phyloP scores from a whole-genome alignment of 1,284 basidiomycete genomes.

The Erythrobasidium hasegawianum region DNA sequence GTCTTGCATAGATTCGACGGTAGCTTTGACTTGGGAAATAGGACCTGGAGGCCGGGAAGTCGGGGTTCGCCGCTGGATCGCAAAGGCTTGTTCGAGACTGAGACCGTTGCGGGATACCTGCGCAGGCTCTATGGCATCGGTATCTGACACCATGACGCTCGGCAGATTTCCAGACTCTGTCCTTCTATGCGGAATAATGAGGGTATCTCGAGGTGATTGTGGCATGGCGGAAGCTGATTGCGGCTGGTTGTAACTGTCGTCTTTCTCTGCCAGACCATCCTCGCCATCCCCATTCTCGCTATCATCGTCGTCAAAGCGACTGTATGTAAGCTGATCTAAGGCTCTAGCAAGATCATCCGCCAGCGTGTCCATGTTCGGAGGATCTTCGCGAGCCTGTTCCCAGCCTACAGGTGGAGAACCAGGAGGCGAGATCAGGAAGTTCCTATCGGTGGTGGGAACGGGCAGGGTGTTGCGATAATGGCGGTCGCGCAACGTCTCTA shows the following conservation, averaged over 20 bases:
- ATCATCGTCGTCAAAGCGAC: background rate
- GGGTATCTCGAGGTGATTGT: conserved; percentile 21
- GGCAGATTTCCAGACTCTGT: conserved; percentile 33
- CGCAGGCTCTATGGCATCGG: background rate
- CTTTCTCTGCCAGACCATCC: background rate
- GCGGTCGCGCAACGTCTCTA: conserved; percentile 43
- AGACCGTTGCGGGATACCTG: conserved; percentile 31
- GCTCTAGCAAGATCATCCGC: conserved; percentile 85
- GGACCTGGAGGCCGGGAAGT: conserved; percentile 29
- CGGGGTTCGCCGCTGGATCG: conserved; percentile 5
- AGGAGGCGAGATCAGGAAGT: conserved; percentile 95
- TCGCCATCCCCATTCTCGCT: background rate
- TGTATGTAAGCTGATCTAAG: conserved; percentile 55
- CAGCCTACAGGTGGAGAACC: conserved; percentile 97
- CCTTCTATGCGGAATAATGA: conserved; percentile 37
- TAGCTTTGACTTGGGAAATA: conserved; percentile 45
- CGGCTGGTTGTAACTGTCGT: background rate
- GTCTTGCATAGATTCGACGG: conserved; percentile 44
- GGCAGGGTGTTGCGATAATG: conserved; percentile 57
- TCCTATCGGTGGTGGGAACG: conserved; percentile 77
- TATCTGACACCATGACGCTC: conserved; percentile 33
- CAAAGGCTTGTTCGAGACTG: background rate
- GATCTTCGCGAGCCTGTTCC: conserved; percentile 87
- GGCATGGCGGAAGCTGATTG: background rate
- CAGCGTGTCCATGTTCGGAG: conserved; percentile 78